These are phyloP conservation scores for Orbilia javanica DNA, from an alignment of 2,329 filamentous ascomycete genomes.

Conservation along the genomic window DNA sequence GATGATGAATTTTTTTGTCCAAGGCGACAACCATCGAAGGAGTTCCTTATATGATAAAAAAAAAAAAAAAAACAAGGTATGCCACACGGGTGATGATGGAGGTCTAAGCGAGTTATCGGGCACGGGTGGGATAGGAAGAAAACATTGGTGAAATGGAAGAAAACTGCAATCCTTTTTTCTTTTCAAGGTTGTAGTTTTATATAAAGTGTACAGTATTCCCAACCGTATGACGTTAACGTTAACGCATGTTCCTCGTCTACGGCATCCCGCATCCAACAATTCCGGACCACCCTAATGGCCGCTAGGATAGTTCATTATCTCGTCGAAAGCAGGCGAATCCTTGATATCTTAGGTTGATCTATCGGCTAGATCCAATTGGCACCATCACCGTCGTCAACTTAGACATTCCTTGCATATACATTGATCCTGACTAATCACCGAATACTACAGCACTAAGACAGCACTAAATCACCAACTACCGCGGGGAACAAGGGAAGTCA, in stretches of 20 bases:
- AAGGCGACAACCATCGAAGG: not conserved
- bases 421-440: slow-evolving; percentile 21
- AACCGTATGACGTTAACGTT: slow-evolving; percentile 37
- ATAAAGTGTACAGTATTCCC: slow-evolving; percentile 42
- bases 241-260: slow-evolving; percentile 23
- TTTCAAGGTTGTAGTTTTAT: slow-evolving; percentile 29
- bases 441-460: slow-evolving; percentile 23
- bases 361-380: slow-evolving; percentile 8
- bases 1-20: slow-evolving; percentile 1
- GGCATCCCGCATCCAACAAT: slow-evolving; percentile 27
- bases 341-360: slow-evolving; percentile 18
- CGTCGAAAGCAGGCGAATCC: slow-evolving; percentile 33
- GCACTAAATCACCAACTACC: slow-evolving; percentile 12
- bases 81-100: not conserved
- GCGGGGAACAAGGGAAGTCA: slow-evolving; percentile 41
- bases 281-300: not conserved
- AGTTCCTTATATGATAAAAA: slow-evolving; percentile 5
- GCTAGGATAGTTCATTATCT: not conserved
- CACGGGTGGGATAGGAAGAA: slow-evolving; percentile 45
- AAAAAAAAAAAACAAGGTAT: not conserved
- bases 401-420: slow-evolving; percentile 28
- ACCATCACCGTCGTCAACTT: slow-evolving; percentile 35
- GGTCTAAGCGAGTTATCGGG: slow-evolving; percentile 2
- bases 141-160: not conserved
- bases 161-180: not conserved